A percentile compares a stretch with the other conserved stretches of the same genome.
Evolutionary conservation across 495 filamentous ascomycete genomes (phyloP).

Genomic region (Aspergillus leporis): DNA sequence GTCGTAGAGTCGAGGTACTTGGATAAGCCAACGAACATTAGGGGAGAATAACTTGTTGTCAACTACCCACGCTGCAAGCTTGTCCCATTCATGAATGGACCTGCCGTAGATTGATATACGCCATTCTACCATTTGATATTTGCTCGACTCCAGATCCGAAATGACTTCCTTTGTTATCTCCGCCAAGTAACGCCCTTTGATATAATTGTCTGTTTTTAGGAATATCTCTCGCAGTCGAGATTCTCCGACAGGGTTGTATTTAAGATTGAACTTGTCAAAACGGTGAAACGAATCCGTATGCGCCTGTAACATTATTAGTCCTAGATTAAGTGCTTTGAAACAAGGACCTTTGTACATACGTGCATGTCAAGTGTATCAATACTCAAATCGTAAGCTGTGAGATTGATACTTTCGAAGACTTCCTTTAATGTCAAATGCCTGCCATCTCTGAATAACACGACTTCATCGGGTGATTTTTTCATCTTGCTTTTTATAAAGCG

Average conservation of each 20-base stretch:
- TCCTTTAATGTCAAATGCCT: constrained; percentile 88
- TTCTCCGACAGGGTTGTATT: constrained; percentile 97
- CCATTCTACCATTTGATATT: constrained; percentile 99
- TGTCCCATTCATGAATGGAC: constrained; percentile 94
- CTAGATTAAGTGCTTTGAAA: not conserved
- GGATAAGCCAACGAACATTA: constrained; percentile 96
- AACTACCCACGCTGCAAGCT: constrained; percentile 95
- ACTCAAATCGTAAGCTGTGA: constrained; percentile 96
- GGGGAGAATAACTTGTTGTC: constrained; percentile 98
- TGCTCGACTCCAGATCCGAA: constrained; percentile 95
- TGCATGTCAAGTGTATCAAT: constrained; percentile 99
- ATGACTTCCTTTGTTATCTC: constrained; percentile 99
- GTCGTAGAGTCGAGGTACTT: constrained; percentile 91
- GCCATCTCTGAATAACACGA: constrained; percentile 89
- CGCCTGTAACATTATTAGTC: constrained; percentile 53
- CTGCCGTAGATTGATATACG: constrained; percentile 95
- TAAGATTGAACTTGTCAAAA: constrained; percentile 99
- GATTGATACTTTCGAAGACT: constrained; percentile 95
- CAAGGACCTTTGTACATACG: constrained; percentile 48
- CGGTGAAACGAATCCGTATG: constrained; percentile 98
- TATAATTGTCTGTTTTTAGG: constrained; percentile 97
- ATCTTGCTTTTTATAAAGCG: constrained; percentile 99
- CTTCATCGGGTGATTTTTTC: constrained; percentile 94
- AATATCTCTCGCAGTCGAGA: constrained; percentile 95
- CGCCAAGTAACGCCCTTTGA: constrained; percentile 91